phyloP scores from a whole-genome alignment of 371 early-diverging fungal species.

The Apophysomyces trapeziformis region DNA sequence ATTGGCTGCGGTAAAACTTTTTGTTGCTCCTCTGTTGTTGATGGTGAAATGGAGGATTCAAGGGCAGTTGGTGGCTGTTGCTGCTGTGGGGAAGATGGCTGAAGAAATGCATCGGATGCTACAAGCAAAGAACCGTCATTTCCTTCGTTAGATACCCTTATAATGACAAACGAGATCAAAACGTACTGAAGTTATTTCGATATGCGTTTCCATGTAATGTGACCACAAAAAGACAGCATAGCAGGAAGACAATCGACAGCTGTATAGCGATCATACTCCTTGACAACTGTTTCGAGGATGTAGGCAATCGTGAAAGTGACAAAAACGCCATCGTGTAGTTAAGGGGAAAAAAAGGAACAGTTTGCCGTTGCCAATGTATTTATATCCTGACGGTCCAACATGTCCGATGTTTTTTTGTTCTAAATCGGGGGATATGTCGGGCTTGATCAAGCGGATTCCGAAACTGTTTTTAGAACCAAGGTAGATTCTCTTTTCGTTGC shows the following conservation, averaged over 20 bases:
- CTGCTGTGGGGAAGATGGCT: conserved; percentile 7
- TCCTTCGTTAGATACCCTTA: not conserved
- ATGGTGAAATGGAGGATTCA: not conserved
- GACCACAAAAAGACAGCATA: conserved; percentile 12
- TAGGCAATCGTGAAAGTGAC: not conserved
- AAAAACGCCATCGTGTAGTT: not conserved
- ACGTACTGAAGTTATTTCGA: not conserved
- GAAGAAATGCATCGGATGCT: conserved; percentile 12
- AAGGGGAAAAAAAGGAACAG: not conserved
- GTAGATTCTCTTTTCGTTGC: not conserved
- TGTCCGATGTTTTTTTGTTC: not conserved
- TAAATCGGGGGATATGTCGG: not conserved
- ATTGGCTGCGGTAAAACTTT: conserved; percentile 9
- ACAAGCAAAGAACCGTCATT: conserved; percentile 8
- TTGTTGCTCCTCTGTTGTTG: not conserved
- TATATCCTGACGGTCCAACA: not conserved
- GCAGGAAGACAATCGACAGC: conserved; percentile 13
- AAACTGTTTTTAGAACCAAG: conserved; percentile 7
- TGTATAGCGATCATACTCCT: conserved; percentile 20
- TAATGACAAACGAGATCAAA: not conserved
- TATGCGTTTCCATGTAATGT: not conserved
- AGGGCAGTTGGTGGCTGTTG: not conserved
- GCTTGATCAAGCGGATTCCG: not conserved
- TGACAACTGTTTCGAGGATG: conserved; percentile 9
- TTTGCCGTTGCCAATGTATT: not conserved